Evolutionary conservation across 208 protist species (phyloP).

Genomic region (Blechomonas ayalai): DNA sequence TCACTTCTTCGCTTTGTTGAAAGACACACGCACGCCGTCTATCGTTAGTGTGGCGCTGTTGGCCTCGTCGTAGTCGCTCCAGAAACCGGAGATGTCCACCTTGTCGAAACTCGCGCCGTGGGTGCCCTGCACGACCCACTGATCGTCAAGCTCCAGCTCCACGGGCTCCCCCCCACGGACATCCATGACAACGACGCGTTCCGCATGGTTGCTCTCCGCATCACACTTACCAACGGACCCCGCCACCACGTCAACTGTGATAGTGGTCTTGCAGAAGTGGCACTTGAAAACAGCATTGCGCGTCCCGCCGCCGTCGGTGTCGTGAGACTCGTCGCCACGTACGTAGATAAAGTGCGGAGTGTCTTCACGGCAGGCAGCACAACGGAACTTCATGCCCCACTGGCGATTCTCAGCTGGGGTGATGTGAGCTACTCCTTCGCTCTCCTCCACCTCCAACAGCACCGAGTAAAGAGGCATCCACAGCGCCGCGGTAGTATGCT

Average conservation of each 20-base stretch:
- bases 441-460: slow-evolving; percentile 37
- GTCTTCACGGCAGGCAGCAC: slow-evolving; percentile 43
- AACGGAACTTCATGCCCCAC: slow-evolving; percentile 53
- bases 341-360: slow-evolving; percentile 42
- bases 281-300: slow-evolving; percentile 52
- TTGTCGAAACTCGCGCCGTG: slow-evolving; percentile 25
- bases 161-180: slow-evolving; percentile 57
- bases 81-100: slow-evolving; percentile 55
- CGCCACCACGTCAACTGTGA: slow-evolving; percentile 31
- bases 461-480: slow-evolving; percentile 58
- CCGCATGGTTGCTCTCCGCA: slow-evolving; percentile 4
- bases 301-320: slow-evolving; percentile 38
- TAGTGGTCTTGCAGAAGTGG: slow-evolving; percentile 33
- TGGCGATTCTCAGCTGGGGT: slow-evolving; percentile 14
- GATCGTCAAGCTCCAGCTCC: slow-evolving; percentile 47
- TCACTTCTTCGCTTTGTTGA: slow-evolving; percentile 41
- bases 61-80: slow-evolving; percentile 69
- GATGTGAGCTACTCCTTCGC: slow-evolving; percentile 39
- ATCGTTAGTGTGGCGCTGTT: slow-evolving; percentile 21
- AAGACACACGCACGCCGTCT: slow-evolving; percentile 20
- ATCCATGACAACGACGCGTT: slow-evolving; percentile 30
- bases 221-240: slow-evolving; percentile 3
- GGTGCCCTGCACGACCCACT: slow-evolving; percentile 38
- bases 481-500: background rate
- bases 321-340: slow-evolving; percentile 25